Evolutionary conservation across 768 basidiomycete species (phyloP).

Genomic region (Hygrophoropsis aurantiaca): DNA sequence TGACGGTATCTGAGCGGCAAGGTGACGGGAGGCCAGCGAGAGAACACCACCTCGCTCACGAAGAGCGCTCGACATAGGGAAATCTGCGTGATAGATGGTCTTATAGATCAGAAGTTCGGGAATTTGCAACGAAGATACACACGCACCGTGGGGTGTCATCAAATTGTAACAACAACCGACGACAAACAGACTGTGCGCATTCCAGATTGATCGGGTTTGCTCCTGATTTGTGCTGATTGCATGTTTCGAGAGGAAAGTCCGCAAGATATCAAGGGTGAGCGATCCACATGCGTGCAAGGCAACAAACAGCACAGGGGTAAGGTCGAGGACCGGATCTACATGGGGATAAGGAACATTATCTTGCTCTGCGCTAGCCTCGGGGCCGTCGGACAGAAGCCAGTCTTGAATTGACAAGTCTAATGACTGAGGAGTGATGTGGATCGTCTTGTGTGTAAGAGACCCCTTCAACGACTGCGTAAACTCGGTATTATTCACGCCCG

Average conservation of each 20-base stretch:
- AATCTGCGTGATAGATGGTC: conserved; percentile 40
- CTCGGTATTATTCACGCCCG: neutral
- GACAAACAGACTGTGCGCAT: conserved; percentile 50
- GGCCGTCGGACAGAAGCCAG: conserved; percentile 43
- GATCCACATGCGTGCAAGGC: conserved; percentile 79
- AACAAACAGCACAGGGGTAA: conserved; percentile 55
- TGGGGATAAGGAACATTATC: neutral
- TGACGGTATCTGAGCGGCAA: conserved; percentile 69
- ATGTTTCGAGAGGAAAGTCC: conserved; percentile 43
- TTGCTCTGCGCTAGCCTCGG: neutral
- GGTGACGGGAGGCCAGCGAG: conserved; percentile 50
- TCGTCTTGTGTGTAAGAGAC: conserved; percentile 54
- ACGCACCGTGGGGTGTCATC: conserved; percentile 51
- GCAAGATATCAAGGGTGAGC: conserved; percentile 64
- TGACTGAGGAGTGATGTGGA: conserved; percentile 50
- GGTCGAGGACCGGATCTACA: neutral
- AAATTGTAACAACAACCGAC: conserved; percentile 85
- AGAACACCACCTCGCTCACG: conserved; percentile 18
- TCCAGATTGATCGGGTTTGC: conserved; percentile 44
- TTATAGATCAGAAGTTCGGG: conserved; percentile 4
- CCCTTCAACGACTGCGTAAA: conserved; percentile 14
- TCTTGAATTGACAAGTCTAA: conserved; percentile 46
- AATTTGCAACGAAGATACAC: conserved; percentile 5
- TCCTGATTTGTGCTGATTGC: conserved; percentile 4
- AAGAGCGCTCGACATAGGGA: conserved; percentile 46